These are phyloP conservation scores for Vigna radiata DNA, from an alignment of 306 rosid species.

Conservation along the genomic window DNA sequence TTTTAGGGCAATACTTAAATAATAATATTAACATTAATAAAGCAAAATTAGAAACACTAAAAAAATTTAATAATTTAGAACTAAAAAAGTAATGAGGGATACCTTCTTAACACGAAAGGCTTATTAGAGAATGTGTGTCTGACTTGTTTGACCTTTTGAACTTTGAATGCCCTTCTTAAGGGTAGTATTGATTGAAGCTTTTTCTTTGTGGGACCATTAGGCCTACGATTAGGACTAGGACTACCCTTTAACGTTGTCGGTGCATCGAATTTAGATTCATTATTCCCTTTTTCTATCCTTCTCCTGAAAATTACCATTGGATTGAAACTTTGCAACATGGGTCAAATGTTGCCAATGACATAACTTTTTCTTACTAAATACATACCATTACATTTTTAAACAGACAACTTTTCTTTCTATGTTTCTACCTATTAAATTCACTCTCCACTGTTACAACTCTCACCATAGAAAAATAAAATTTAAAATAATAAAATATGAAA, in stretches of 20 bases:
- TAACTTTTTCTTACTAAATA: background rate
- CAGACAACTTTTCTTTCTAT: slow-evolving; percentile 18
- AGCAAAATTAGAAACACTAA: no score
- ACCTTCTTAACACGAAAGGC: background rate
- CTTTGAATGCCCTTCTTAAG: slow-evolving; percentile 23
- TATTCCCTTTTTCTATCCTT: slow-evolving; percentile 26
- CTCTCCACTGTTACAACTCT: background rate
- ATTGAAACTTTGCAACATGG: slow-evolving; percentile 23
- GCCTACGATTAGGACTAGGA: no score
- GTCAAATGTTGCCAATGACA: slow-evolving; percentile 29
- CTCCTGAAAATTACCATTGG: slow-evolving; percentile 31
- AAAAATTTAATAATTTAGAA: background rate
- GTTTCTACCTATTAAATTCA: slow-evolving; percentile 40
- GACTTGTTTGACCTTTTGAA: slow-evolving; percentile 26
- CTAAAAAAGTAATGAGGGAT: background rate
- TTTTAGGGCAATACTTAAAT: no score
- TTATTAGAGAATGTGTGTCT: slow-evolving; percentile 13
- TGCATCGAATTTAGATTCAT: slow-evolving; percentile 27
- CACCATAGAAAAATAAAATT: background rate
- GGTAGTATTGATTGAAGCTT: slow-evolving; percentile 36
- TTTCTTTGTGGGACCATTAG: background rate
- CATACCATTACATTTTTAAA: background rate
- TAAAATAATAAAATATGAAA: no score
- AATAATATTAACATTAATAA: no score
- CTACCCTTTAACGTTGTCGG: slow-evolving; percentile 44